A percentile compares a stretch with the other conserved stretches of the same genome.
Conservation (phyloP, 108 stramenopile genomes). For the Cylindrotheca closterium region DNA sequence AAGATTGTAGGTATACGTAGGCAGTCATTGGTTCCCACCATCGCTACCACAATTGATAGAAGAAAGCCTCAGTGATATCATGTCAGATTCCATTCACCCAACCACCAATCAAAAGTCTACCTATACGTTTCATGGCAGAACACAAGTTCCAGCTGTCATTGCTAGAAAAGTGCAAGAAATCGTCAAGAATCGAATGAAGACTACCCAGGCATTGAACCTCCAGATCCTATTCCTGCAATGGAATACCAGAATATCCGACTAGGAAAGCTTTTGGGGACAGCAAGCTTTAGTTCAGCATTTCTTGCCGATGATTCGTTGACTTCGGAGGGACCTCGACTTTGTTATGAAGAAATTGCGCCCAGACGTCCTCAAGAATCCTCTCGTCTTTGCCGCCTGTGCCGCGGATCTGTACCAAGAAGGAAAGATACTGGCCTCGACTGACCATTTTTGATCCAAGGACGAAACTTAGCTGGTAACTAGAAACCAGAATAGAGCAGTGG, state of each 20-base stretch:
- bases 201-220: neutral
- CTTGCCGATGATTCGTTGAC: constrained; percentile 27
- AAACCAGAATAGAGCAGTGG: too few species aligned
- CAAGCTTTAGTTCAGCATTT: constrained; percentile 60
- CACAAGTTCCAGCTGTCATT: neutral
- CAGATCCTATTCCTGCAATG: neutral
- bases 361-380: constrained; percentile 21
- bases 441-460: too few species aligned
- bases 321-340: neutral
- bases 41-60: too few species aligned
- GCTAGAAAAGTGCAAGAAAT: neutral
- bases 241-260: constrained; percentile 16
- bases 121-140: neutral
- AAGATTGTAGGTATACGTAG: too few species aligned
- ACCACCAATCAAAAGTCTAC: neutral
- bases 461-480: too few species aligned
- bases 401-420: constrained; percentile 33
- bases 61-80: too few species aligned
- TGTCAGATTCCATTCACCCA: neutral
- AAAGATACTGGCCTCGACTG: constrained; percentile 7
- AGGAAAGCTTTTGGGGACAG: constrained; percentile 56
- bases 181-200: neutral
- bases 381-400: constrained; percentile 28
- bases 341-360: constrained; percentile 29
- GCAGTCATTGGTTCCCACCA: too few species aligned